Evolutionary conservation across 78 protist genomes (phyloP).

Genomic region (Dictyostelium citrinum): DNA sequence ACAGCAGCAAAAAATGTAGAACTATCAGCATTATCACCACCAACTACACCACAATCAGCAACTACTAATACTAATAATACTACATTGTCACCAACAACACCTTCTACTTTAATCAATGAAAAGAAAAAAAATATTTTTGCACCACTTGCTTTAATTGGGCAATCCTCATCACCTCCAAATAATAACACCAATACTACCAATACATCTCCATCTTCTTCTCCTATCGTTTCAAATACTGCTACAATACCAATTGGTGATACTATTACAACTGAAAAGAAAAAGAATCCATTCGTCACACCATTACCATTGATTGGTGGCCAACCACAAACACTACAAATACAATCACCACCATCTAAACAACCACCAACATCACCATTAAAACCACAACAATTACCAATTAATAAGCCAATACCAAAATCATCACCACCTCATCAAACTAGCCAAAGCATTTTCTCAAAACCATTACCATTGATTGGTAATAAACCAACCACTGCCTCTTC

Average conservation of each 20-base stretch:
- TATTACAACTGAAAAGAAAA: background rate
- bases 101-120: background rate
- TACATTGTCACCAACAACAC: background rate
- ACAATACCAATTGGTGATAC: background rate
- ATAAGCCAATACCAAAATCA: background rate
- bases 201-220: background rate
- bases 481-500: background rate
- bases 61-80: background rate
- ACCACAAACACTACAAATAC: background rate
- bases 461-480: background rate
- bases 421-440: background rate
- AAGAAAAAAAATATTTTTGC: background rate
- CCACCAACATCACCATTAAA: background rate
- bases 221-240: background rate
- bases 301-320: background rate
- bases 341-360: background rate
- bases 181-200: background rate
- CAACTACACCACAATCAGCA: background rate
- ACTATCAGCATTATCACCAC: background rate
- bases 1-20: background rate
- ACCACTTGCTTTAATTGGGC: background rate
- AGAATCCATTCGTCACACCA: background rate
- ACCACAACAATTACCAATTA: background rate
- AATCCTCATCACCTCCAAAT: background rate
- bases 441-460: background rate